Base-by-base conservation (phyloP, 306 rosid genomes). In the Luffa acutangula region DNA sequence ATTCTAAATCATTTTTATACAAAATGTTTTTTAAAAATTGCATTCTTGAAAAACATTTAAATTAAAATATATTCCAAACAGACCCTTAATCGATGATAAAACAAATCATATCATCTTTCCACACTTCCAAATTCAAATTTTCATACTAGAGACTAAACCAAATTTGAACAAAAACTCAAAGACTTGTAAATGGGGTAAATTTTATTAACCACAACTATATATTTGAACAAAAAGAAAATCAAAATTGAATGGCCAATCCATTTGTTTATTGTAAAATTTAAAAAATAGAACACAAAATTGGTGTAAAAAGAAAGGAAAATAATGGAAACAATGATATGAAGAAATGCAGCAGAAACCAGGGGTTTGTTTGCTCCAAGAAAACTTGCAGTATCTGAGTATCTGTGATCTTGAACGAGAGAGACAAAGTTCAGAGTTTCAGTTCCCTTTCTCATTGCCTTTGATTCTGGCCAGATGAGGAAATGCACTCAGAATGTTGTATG, bases 401-500 rank as follows among this genome's bases (percentile, higher is more conserved):
- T 59, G 65, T 21, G 36, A 25, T 33, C 2, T 80, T 33, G 76
- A 39, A 9, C 3, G 20, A 66, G 37, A 79, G 33, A 67, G 75
- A 56, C 76, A 79, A 36, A 33, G 1, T 49, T 89, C 84, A 85
- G 80, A 34, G 43, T 64, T 83, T 86, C 77, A 72, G 5, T 46
- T 71, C 12, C 76, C 76, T 81, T 89, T 89, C 48, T 82, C 88
- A 71, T 88, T 77, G 80, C 85, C 17, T 81, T 84, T 86, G 25
- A 88, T 41, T 70, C 85, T 89, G 71, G 46, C 87, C 82, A 92
- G 84, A 83, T 92, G 85, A 71, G 97, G 97, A 81, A 90, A 90
- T 56, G 92, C 91, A 42, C 84, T 80, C 87, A 89, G 84, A 85
- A 94, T 90, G 84, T 94, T 94, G 83, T 89, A 45, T 31, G 96